Conservation (phyloP, 352 stramenopile species). For the Albugo laibachii region DNA sequence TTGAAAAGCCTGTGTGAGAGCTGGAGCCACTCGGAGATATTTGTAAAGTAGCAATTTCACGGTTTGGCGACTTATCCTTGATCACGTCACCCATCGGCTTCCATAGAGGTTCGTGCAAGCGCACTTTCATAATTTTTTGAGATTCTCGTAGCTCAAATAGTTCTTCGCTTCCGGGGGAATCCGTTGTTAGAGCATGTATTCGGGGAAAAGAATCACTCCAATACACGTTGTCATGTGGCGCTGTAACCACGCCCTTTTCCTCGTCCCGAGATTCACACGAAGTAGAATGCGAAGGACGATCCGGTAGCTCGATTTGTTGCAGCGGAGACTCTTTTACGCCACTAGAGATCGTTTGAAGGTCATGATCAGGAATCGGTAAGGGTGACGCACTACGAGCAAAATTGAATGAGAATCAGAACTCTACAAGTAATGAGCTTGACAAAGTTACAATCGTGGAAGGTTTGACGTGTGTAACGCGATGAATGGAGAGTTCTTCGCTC, state of each 20-base stretch:
- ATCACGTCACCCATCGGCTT: neutral
- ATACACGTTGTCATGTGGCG: neutral
- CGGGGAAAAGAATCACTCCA: constrained; percentile 48
- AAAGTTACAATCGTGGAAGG: constrained; percentile 44
- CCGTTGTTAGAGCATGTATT: constrained; percentile 53
- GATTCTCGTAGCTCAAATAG: constrained; percentile 21
- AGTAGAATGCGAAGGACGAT: too few relatives aligned
- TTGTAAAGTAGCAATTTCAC: neutral
- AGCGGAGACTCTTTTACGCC: too few relatives aligned
- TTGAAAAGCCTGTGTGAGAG: constrained; percentile 12
- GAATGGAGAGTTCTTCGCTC: constrained; percentile 35
- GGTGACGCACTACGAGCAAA: constrained; percentile 26
- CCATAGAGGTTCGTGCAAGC: constrained; percentile 11
- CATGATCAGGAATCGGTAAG: constrained; percentile 16
- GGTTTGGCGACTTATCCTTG: neutral
- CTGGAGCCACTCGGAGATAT: constrained; percentile 19
- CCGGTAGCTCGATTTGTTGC: too few relatives aligned
- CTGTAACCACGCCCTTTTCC: too few relatives aligned
- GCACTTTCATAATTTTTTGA: constrained; percentile 56
- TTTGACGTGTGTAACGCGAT: constrained; percentile 25
- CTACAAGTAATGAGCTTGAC: neutral
- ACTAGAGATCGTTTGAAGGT: too few relatives aligned
- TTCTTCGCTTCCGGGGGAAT: constrained; percentile 40
- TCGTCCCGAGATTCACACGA: too few relatives aligned
- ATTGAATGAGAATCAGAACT: neutral